phyloP scores from a whole-genome alignment of 78 protist species.

The Dictyostelium citrinum region DNA sequence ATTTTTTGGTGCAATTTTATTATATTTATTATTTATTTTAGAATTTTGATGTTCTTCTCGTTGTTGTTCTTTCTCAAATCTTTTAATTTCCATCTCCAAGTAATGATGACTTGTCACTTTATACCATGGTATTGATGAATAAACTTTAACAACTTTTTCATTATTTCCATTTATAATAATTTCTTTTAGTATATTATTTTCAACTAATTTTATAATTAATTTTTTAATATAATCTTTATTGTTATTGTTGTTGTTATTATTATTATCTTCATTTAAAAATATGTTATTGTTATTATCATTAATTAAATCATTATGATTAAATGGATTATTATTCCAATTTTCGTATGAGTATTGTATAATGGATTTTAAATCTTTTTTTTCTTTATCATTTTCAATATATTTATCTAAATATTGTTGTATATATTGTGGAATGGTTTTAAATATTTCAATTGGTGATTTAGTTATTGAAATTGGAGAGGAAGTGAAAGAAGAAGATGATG shows the following conservation, averaged over 20 bases:
- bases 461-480: background rate
- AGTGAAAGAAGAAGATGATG: background rate
- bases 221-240: background rate
- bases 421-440: background rate
- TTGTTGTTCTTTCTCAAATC: background rate
- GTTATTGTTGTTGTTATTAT: background rate
- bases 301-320: background rate
- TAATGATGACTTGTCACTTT: background rate
- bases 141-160: background rate
- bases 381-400: background rate
- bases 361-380: background rate
- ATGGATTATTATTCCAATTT: background rate
- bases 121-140: constrained; percentile 9
- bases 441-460: background rate
- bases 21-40: background rate
- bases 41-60: background rate
- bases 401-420: background rate
- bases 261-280: background rate
- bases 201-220: background rate
- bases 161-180: background rate
- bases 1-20: constrained; percentile 8
- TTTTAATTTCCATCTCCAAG: constrained; percentile 2
- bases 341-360: background rate
- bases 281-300: background rate
- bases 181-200: background rate